Evolutionary conservation across 495 filamentous ascomycete species (phyloP).

Genomic region (Sphaerosporella brunnea): DNA sequence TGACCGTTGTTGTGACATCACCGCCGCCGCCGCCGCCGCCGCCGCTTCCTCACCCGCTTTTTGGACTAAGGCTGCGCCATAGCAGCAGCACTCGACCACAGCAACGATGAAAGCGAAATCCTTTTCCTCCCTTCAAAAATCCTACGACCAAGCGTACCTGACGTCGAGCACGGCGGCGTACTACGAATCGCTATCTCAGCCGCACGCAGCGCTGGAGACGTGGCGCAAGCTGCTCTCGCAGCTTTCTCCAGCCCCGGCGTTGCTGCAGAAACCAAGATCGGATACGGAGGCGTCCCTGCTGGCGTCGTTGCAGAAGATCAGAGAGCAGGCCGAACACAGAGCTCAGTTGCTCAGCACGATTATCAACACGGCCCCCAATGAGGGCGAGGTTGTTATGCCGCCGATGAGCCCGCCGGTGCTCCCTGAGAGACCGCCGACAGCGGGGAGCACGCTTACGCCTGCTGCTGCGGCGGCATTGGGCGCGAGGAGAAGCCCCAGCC

Average conservation of each 20-base stretch:
- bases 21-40: not conserved
- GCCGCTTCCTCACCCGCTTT: too few species aligned
- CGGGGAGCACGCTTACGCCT: not conserved
- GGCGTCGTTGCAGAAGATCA: conserved; percentile 63
- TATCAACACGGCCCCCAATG: conserved; percentile 49
- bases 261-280: conserved; percentile 44
- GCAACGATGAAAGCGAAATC: conserved; percentile 67
- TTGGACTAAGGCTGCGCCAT: too few species aligned
- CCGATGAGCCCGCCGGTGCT: not conserved
- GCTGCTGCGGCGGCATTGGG: not conserved
- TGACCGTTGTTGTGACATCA: too few species aligned
- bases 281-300: conserved; percentile 75
- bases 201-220: conserved; percentile 75
- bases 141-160: conserved; percentile 88
- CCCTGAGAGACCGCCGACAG: conserved; percentile 1
- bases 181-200: conserved; percentile 52
- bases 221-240: conserved; percentile 86
- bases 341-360: conserved; percentile 78
- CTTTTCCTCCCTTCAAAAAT: conserved; percentile 76
- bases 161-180: conserved; percentile 66
- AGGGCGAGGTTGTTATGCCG: not conserved
- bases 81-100: not conserved
- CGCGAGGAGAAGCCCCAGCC: conserved; percentile 59
- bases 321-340: conserved; percentile 84
- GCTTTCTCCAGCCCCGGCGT: conserved; percentile 30